A percentile compares a stretch with the other conserved stretches of the same genome.
phyloP scores from a whole-genome alignment of 2,329 filamentous ascomycete species.

The Penicillium carneum region DNA sequence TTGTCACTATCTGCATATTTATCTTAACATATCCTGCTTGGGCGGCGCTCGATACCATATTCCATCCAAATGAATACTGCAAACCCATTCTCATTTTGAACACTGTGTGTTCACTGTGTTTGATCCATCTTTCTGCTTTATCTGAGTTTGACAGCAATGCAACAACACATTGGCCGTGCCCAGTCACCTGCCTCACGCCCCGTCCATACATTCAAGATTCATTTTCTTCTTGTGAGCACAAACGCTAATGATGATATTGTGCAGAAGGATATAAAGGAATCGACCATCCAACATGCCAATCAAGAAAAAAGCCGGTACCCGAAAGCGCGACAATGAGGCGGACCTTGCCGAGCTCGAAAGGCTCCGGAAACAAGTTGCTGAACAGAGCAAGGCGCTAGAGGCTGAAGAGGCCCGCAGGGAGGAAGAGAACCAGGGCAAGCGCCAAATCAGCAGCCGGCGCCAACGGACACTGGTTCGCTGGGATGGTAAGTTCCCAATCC shows the following conservation, averaged over 20 bases:
- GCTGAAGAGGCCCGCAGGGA: slow-evolving; percentile 1
- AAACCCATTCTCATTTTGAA: background rate
- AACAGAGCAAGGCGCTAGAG: background rate
- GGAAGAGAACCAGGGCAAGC: background rate
- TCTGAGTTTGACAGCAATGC: background rate
- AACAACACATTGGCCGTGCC: background rate
- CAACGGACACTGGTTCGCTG: slow-evolving; percentile 53
- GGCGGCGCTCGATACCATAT: too few relatives aligned
- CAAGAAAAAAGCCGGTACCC: slow-evolving; percentile 2
- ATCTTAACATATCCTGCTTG: background rate
- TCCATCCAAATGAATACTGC: background rate
- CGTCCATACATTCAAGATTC: background rate
- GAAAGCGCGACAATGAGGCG: background rate
- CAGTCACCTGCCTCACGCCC: background rate
- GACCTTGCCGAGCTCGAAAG: slow-evolving; percentile 8
- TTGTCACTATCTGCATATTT: background rate
- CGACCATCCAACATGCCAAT: background rate
- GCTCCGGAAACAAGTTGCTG: background rate
- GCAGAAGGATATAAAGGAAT: background rate
- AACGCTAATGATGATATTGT: slow-evolving; percentile 1
- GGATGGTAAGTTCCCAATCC: slow-evolving; percentile 46
- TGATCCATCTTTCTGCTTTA: background rate
- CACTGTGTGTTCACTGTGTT: background rate
- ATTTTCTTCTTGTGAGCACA: background rate
- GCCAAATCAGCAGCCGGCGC: slow-evolving; percentile 6